Evolutionary conservation across 495 filamentous ascomycete species (phyloP).

Genomic region (Letharia columbiana): DNA sequence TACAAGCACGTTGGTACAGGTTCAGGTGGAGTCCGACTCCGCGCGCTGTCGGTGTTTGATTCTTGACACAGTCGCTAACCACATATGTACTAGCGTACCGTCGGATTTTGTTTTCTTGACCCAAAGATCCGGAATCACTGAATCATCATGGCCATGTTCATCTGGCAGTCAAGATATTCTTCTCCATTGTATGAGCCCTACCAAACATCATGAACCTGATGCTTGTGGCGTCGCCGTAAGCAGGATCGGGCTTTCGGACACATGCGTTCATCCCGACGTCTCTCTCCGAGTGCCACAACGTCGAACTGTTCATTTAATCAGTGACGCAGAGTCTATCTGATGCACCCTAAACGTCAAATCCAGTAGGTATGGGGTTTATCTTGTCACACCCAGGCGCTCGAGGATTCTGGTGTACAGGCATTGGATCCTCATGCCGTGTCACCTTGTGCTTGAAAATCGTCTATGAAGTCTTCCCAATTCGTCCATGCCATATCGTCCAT

Average conservation of each 20-base stretch:
- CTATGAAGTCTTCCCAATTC: neutral
- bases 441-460: neutral
- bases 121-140: no score
- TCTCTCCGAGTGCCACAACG: neutral
- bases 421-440: neutral
- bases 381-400: neutral
- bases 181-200: no score
- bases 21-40: no score
- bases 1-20: no score
- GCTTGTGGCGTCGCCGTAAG: no score
- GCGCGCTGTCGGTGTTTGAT: neutral
- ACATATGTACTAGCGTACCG: neutral
- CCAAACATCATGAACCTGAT: no score
- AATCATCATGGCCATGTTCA: no score
- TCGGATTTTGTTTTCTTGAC: neutral
- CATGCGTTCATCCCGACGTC: neutral
- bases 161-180: no score
- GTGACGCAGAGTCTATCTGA: no score
- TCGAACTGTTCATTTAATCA: neutral
- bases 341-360: neutral
- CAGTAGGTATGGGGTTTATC: no score
- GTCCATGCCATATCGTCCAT: neutral
- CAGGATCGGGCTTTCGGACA: neutral
- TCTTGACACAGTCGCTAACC: neutral
- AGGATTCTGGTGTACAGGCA: neutral